Evolutionary conservation across 2,329 filamentous ascomycete species (phyloP).

Genomic region (Colletotrichum tropicicola): DNA sequence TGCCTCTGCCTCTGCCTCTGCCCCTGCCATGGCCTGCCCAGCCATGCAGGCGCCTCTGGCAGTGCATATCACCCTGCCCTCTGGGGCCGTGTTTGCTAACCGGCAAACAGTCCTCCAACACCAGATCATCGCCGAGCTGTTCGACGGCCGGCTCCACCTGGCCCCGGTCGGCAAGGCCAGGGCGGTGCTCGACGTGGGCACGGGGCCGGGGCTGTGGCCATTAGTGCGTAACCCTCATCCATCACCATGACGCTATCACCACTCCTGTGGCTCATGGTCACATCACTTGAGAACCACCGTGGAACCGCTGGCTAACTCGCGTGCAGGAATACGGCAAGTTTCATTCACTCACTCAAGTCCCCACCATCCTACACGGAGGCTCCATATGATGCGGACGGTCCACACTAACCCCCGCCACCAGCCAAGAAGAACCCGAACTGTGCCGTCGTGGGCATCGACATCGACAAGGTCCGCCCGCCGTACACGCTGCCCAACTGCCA

Average conservation of each 20-base stretch:
- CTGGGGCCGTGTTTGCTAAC: too few species aligned
- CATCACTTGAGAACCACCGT: too few species aligned
- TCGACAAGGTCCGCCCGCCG: slow-evolving; percentile 39
- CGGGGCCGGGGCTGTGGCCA: slow-evolving; percentile 40
- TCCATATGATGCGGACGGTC: background rate
- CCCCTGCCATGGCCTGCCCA: background rate
- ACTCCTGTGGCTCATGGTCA: too few species aligned
- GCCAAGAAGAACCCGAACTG: slow-evolving; percentile 37
- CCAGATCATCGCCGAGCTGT: slow-evolving; percentile 38
- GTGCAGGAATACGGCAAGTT: slow-evolving; percentile 35
- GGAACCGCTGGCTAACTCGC: slow-evolving; percentile 17
- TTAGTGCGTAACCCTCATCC: slow-evolving; percentile 33
- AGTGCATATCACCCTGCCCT: background rate
- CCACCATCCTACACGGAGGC: background rate
- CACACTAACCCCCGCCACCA: slow-evolving; percentile 1
- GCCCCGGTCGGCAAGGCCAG: slow-evolving; percentile 36
- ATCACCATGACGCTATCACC: background rate
- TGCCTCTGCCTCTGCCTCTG: background rate
- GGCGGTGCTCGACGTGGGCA: slow-evolving; percentile 39
- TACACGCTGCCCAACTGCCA: slow-evolving; percentile 38
- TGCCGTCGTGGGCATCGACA: slow-evolving; percentile 40
- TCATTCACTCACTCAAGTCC: background rate
- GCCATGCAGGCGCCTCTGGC: background rate
- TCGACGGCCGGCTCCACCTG: slow-evolving; percentile 38
- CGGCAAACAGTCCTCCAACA: slow-evolving; percentile 36